Conservation (phyloP, 1,284 basidiomycete species). For the Cryptococcus amylolentus region DNA sequence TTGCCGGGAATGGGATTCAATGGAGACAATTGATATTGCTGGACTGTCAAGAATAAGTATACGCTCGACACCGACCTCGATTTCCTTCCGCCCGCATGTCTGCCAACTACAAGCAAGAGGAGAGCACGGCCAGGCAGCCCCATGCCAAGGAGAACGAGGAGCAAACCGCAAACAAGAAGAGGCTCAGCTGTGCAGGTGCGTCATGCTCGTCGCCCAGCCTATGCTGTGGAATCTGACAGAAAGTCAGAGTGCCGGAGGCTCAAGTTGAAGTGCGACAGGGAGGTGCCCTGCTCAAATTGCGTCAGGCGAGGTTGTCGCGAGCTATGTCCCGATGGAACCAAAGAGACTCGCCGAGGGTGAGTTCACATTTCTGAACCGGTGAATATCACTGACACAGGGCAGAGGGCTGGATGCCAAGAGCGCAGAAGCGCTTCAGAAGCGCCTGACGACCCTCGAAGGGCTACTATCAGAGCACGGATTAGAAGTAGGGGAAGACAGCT, state of each 20-base stretch:
- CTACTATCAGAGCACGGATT: slow-evolving; percentile 20
- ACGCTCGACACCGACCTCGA: no score
- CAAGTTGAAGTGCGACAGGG: slow-evolving; percentile 35
- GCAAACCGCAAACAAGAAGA: no score
- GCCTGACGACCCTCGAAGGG: slow-evolving; percentile 20
- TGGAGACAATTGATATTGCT: no score
- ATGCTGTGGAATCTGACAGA: no score
- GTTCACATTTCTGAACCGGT: background rate
- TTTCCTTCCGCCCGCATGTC: no score
- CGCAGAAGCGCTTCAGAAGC: slow-evolving; percentile 20
- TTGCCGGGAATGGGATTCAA: no score
- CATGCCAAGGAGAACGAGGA: no score
- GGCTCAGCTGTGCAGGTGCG: no score
- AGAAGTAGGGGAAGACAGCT: slow-evolving; percentile 6
- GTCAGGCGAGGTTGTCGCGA: slow-evolving; percentile 33
- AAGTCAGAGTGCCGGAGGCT: slow-evolving; percentile 21
- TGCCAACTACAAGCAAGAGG: no score
- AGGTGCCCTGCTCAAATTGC: slow-evolving; percentile 37
- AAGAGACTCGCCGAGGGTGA: slow-evolving; percentile 21
- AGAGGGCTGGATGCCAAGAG: slow-evolving; percentile 10
- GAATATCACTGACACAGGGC: background rate
- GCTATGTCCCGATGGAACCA: slow-evolving; percentile 33
- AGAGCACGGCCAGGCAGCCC: no score
- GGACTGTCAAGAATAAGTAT: no score
- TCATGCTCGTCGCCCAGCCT: no score